Evolutionary conservation across 164 flowering plant species (phyloP), one percentile per base, ranked within the genome.

Genomic region (Dillenia turbinata): DNA sequence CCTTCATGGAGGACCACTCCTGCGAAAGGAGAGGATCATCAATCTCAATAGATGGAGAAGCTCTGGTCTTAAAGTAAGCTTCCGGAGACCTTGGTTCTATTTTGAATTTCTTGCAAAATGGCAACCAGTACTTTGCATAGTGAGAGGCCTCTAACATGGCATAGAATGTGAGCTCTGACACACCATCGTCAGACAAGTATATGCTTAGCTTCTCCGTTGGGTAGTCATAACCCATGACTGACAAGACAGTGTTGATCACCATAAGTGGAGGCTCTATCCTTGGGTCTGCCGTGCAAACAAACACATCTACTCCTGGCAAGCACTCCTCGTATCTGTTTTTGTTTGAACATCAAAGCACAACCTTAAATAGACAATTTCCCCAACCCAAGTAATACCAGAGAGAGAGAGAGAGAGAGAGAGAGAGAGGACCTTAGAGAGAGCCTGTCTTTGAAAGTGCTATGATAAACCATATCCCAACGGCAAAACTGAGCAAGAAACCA

Each of bases 241-340:
- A 78, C 12, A 81, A 66, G 12, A 72, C 77, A 0, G 77, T 79
- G 68, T 73, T 79, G 17, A 79, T 60, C 59, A 77, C 83, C 60
- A 77, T 55, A 0, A 48, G 22, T 22, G 83, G 81, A 50, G 83
- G 83, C 63, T 79, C 83, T 4, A 73, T 63, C 2, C 8, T 49
- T 9, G 78, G 81, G 66, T 82, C 80, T 4, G 83, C 85, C 0
- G 85, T 82, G 71, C 81, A 82, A 54, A 77, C 78, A 10, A 69
- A 82, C 6, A 77, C 61, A 67, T 82, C 85, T 14, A 75, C 69
- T 1, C 57, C 65, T 0, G 83, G 80, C 49, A 82, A 60, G 14
- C 68, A 61, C 3, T 66, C 57, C 55, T 63, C 71, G 45, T 59
- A 55, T 56, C 75, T 71, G 51, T 17, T 46, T 14, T 33, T 5